Base-by-base conservation (phyloP, 768 basidiomycete species). In the Candolleomyces eurysporus region DNA sequence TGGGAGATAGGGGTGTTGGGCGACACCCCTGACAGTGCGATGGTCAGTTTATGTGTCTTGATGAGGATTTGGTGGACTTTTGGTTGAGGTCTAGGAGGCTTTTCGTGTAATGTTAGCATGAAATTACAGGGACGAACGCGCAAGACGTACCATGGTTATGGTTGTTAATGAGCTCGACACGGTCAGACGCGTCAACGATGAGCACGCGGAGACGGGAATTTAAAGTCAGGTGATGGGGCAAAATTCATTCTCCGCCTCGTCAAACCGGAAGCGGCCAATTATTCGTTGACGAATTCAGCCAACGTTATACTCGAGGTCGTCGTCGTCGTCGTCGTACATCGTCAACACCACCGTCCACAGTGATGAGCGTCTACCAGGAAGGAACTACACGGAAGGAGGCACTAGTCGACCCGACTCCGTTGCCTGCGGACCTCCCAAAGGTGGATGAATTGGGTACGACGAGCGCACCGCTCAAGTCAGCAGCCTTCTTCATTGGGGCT, bases 401-500 rank as follows among this genome's bases (percentile, higher is more conserved):
- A 22, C 87, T 84, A 74, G 80, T 79, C 49, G 88, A 91, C 58
- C 82, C 84, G 0, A 83, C 89, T 3, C 87, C 90, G 1, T 80
- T 88, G 61, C 88, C 91, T 0, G 76, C 78, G 36, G 71, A 84
- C 63, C 67, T 79, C 22, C 94, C 96, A 39, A 87, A 86, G 69
- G 92, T 98, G 42, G 81, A 85, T 62, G 97, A 99, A 76, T 76
- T 99, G 49, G 96, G 96, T 46, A 82, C 79, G 48, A 94, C 94
- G 0, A 96, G 93, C 65, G 97, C 89, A 61, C 97, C 96, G 2
- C 79, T 98, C 69, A 98, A 98, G 80, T 92, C 91, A 67, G 94
- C 96, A 1, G 90, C 94, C 8, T 98, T 98, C 85, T 98, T 98
- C 79, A 87, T 99, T 72, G 97, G 94, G 31, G 89, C 91, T 42